A percentile compares a stretch with the other conserved stretches of the same genome.
phyloP scores from a whole-genome alignment of 2,329 filamentous ascomycete species.

The Microdochium trichocladiopsis region DNA sequence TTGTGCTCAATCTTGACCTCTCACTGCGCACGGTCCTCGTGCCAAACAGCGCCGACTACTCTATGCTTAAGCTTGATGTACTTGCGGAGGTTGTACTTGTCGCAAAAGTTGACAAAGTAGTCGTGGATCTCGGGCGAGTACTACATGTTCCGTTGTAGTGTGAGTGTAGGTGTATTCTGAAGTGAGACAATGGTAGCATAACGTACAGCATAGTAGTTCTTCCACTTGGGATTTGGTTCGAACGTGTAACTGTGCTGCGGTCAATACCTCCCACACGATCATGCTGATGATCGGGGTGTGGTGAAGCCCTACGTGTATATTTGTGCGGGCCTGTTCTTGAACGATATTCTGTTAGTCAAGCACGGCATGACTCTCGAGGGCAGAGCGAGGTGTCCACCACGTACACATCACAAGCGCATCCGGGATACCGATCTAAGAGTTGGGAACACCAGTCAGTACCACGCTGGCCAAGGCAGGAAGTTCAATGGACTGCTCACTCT shows the following conservation, averaged over 20 bases:
- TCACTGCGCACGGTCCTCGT: conserved; percentile 19
- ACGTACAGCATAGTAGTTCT: not conserved
- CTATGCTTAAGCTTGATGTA: conserved; percentile 11
- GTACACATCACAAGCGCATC: not conserved
- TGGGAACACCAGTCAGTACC: not conserved
- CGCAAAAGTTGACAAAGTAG: conserved; percentile 8
- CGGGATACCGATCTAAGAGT: not conserved
- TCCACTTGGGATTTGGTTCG: conserved; percentile 1
- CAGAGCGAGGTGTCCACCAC: not conserved
- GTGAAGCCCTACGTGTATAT: not conserved
- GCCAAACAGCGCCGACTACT: conserved; percentile 18
- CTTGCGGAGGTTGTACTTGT: conserved; percentile 4
- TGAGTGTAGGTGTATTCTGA: not conserved
- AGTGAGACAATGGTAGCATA: not conserved
- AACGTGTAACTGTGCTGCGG: not conserved
- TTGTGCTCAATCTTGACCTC: conserved; percentile 13
- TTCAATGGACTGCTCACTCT: not conserved
- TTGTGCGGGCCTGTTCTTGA: not conserved
- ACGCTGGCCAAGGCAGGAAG: not conserved
- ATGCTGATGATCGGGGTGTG: too few species aligned
- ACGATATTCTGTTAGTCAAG: too few species aligned
- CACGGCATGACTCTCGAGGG: not conserved
- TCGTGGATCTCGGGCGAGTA: conserved; percentile 4
- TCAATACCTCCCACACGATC: too few species aligned
- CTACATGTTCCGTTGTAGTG: not conserved